A percentile compares a stretch with the other conserved stretches of the same genome.
Evolutionary conservation across 306 rosid species (phyloP).

Genomic region (Crotalaria pallida): DNA sequence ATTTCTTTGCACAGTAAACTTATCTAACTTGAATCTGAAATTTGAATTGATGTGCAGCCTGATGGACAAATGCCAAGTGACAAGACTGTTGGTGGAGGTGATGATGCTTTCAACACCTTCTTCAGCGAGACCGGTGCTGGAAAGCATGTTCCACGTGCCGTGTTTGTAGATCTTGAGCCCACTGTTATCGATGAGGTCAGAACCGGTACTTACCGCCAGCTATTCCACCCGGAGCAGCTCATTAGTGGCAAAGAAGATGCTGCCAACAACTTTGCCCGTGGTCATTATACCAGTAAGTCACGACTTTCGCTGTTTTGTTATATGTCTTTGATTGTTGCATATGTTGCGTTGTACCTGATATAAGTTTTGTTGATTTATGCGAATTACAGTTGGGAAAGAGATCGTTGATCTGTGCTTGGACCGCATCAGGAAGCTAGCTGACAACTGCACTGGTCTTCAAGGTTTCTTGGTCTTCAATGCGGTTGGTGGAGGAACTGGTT

Average conservation of each 20-base stretch:
- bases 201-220: conserved; percentile 84
- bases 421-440: conserved; percentile 90
- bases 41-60: conserved; percentile 34
- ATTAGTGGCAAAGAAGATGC: conserved; percentile 96
- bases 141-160: conserved; percentile 81
- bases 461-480: conserved; percentile 91
- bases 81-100: conserved; percentile 76
- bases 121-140: conserved; percentile 94
- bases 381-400: conserved; percentile 71
- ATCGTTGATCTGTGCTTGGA: conserved; percentile 91
- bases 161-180: conserved; percentile 87
- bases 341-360: background rate
- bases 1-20: too few relatives aligned
- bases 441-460: conserved; percentile 91
- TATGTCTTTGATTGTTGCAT: background rate
- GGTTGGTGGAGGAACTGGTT: conserved; percentile 95
- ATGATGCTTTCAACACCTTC: conserved; percentile 90
- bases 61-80: conserved; percentile 96
- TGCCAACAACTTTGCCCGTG: conserved; percentile 97
- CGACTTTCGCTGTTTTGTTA: too few relatives aligned
- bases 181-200: conserved; percentile 93
- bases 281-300: conserved; percentile 74
- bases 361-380: background rate
- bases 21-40: background rate
- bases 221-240: conserved; percentile 91